phyloP scores from a whole-genome alignment of 176 grass and related monocot species.

The Oryza australiensis region DNA sequence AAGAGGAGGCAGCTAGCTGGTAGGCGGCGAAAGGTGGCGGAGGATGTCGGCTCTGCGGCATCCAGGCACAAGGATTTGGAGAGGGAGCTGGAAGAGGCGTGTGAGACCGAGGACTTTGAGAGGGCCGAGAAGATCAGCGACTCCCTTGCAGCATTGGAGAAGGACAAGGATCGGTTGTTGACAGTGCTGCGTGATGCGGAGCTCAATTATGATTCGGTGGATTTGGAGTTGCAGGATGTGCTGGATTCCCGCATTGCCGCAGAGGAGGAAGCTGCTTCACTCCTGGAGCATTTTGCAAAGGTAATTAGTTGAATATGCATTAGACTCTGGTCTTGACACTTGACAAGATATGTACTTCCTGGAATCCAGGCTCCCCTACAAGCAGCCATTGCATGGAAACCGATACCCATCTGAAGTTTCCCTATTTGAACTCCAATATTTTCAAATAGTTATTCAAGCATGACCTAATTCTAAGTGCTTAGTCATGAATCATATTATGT shows the following conservation, averaged over 20 bases:
- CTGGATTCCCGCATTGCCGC: conserved; percentile 60
- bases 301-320: conserved; percentile 26
- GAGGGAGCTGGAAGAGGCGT: conserved; percentile 85
- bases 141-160: conserved; percentile 56
- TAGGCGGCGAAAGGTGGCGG: conserved; percentile 58
- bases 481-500: not conserved
- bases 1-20: conserved; percentile 69
- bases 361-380: not conserved
- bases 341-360: not conserved
- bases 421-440: not conserved
- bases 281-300: conserved; percentile 74
- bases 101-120: conserved; percentile 87
- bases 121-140: conserved; percentile 81
- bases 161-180: conserved; percentile 63
- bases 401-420: not conserved
- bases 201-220: conserved; percentile 63
- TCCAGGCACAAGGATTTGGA: conserved; percentile 79
- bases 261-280: conserved; percentile 65
- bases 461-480: not conserved
- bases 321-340: not conserved
- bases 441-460: not conserved
- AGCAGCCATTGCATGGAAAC: not conserved
- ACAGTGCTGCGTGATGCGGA: conserved; percentile 55
- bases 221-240: conserved; percentile 75
- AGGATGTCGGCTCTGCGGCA: conserved; percentile 37